Percentiles rank a stretch among this genome's conserved stretches.
These are phyloP conservation scores for Thermochaetoides thermophila DNA, from an alignment of 495 filamentous ascomycete genomes.

Conservation along the genomic window DNA sequence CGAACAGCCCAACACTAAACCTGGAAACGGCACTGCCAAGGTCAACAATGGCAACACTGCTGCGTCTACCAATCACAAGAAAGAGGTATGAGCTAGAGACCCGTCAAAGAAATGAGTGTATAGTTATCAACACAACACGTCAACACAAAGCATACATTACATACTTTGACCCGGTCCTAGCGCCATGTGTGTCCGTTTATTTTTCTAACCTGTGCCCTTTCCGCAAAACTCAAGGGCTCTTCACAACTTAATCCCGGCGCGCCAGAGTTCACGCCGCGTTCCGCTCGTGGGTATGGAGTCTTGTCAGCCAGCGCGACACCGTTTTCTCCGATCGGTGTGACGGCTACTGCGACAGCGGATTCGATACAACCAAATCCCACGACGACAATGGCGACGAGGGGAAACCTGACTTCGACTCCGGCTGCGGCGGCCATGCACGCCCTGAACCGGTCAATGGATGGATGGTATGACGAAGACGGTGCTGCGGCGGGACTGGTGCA, in stretches of 20 bases:
- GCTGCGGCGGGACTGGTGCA: no score
- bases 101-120: slow-evolving; percentile 20
- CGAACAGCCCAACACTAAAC: slow-evolving; percentile 1
- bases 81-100: slow-evolving; percentile 31
- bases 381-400: no score
- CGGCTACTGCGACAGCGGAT: no score
- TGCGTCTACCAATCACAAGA: slow-evolving; percentile 16
- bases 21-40: slow-evolving; percentile 1
- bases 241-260: slow-evolving; percentile 40
- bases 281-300: no score
- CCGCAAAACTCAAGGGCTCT: no score
- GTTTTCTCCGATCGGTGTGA: no score
- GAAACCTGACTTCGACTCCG: no score
- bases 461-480: no score
- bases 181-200: slow-evolving; percentile 1
- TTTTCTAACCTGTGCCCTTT: slow-evolving; percentile 21
- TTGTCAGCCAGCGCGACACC: no score
- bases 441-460: no score
- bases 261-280: slow-evolving; percentile 37
- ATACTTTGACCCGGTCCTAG: slow-evolving; percentile 29
- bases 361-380: no score
- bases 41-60: slow-evolving; percentile 1
- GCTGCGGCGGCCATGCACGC: no score
- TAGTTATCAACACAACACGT: slow-evolving; percentile 1
- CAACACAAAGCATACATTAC: slow-evolving; percentile 14